Conservation (phyloP, 2,329 filamentous ascomycete species). For the Esteya vermicola region DNA sequence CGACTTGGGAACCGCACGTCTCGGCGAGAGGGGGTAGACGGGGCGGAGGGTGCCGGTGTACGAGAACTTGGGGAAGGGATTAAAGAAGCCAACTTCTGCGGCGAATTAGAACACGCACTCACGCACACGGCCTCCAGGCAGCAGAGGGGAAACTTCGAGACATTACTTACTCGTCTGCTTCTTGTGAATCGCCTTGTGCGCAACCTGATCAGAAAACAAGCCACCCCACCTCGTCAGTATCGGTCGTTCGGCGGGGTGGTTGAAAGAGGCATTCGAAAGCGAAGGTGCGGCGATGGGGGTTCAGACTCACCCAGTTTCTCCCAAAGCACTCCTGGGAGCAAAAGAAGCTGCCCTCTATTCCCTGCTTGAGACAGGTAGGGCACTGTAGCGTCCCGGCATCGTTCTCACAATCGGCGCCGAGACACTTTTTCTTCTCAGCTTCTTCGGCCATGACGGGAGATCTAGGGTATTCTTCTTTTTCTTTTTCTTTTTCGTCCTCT, state of each 20-base stretch:
- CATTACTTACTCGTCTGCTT: conserved; percentile 46
- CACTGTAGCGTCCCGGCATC: conserved; percentile 80
- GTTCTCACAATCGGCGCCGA: conserved; percentile 72
- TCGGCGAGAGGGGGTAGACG: conserved; percentile 69
- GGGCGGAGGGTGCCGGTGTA: conserved; percentile 75
- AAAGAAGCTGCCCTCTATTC: conserved; percentile 82
- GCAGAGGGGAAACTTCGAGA: conserved; percentile 15
- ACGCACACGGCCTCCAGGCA: conserved; percentile 71
- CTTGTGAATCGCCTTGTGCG: conserved; percentile 79
- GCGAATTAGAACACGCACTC: conserved; percentile 44
- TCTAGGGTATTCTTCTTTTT: too few species aligned
- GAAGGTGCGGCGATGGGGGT: conserved; percentile 4
- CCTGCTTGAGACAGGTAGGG: conserved; percentile 84
- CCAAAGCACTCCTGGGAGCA: conserved; percentile 99
- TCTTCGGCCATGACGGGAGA: conserved; percentile 29
- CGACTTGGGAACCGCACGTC: conserved; percentile 58
- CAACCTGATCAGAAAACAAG: conserved; percentile 34
- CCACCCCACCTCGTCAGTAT: not conserved
- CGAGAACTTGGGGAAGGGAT: conserved; percentile 79
- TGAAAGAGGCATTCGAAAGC: not conserved
- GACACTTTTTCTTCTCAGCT: conserved; percentile 53
- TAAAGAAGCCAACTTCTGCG: conserved; percentile 78
- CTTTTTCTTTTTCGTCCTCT: too few species aligned
- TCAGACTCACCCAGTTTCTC: conserved; percentile 67
- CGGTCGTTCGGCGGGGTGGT: too few species aligned